These are phyloP conservation scores for Quercus parvula DNA, from an alignment of 306 rosid species.

Conservation along the genomic window DNA sequence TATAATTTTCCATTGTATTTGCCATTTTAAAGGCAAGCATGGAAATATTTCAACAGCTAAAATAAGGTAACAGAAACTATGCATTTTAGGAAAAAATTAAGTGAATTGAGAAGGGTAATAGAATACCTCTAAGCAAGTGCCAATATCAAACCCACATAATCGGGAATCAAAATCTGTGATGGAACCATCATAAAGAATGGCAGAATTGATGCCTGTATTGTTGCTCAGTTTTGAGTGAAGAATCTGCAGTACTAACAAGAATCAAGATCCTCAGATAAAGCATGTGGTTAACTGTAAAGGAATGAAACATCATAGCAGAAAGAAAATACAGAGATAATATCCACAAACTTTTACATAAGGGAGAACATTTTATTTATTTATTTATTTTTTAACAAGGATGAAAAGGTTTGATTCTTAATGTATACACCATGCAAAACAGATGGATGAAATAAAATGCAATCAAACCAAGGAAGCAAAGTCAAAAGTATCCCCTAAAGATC, in stretches of 20 bases:
- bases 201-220: conserved; percentile 50
- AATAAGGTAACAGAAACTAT: neutral
- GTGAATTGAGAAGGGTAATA: neutral
- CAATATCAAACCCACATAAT: conserved; percentile 79
- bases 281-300: conserved; percentile 15
- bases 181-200: conserved; percentile 83
- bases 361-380: no score
- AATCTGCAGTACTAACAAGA: conserved; percentile 45
- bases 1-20: neutral
- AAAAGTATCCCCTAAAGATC: neutral
- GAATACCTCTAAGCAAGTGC: conserved; percentile 96
- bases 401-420: neutral
- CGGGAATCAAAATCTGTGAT: conserved; percentile 66
- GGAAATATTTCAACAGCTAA: no score
- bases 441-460: neutral
- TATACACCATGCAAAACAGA: neutral
- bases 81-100: neutral
- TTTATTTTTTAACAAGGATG: neutral
- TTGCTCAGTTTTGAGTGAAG: conserved; percentile 67
- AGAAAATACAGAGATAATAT: neutral
- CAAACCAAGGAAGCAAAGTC: neutral
- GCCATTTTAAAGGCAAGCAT: neutral
- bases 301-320: neutral
- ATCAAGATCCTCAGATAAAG: conserved; percentile 20
- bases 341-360: neutral